phyloP scores from a whole-genome alignment of 305 asterid species.

The Fraxinus dipetala region DNA sequence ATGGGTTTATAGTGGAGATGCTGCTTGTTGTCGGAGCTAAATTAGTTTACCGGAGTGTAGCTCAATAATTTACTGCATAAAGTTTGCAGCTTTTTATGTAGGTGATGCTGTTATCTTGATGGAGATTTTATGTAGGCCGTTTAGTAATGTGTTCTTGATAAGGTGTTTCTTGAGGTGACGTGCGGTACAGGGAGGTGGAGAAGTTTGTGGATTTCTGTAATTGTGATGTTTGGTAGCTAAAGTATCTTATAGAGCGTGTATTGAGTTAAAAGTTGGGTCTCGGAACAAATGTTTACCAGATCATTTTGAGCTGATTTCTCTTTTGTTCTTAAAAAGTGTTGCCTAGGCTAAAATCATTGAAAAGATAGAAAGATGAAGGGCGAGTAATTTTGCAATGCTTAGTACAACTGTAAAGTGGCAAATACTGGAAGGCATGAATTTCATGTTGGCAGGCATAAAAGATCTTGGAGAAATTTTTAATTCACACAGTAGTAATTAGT shows the following conservation, averaged over 20 bases:
- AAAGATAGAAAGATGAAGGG: neutral
- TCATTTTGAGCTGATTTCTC: neutral
- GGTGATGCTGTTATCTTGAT: neutral
- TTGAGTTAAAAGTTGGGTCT: neutral
- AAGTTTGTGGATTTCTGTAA: neutral
- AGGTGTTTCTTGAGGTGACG: neutral
- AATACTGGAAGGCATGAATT: neutral
- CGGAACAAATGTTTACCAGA: neutral
- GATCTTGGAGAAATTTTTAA: neutral
- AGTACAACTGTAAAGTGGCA: neutral
- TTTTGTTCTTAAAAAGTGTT: neutral
- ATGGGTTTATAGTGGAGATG: neutral
- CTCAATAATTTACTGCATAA: neutral
- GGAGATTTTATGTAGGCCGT: neutral
- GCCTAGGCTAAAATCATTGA: neutral
- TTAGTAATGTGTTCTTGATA: neutral
- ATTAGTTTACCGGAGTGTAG: neutral
- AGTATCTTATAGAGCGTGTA: neutral
- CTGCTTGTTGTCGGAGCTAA: neutral
- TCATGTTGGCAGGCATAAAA: neutral
- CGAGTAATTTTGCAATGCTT: neutral
- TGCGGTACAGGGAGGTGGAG: neutral
- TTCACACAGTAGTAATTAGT: neutral
- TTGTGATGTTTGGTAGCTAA: conserved; percentile 1
- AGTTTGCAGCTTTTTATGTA: neutral